Conservation (phyloP, 805 yeast genomes). For the Sporopachydermia quercuum region DNA sequence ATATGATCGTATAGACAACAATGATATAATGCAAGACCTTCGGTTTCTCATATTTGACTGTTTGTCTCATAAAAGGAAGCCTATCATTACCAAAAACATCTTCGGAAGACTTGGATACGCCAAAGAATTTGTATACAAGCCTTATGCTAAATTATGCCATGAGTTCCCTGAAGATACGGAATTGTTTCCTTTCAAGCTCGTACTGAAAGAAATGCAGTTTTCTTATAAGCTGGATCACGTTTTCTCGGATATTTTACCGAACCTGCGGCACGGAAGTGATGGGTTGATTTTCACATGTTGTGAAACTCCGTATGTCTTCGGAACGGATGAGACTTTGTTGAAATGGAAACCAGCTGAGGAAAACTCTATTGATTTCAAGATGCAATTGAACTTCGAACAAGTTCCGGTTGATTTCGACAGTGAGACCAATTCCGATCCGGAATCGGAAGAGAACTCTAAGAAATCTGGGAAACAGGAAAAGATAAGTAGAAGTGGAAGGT, state of each 20-base stretch:
- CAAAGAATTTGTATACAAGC: conserved; percentile 65
- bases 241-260: conserved; percentile 47
- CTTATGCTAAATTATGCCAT: conserved; percentile 58
- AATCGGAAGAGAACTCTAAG: too few species aligned
- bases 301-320: conserved; percentile 71
- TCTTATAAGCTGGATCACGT: conserved; percentile 68
- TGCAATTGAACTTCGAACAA: conserved; percentile 49
- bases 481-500: too few species aligned
- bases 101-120: conserved; percentile 80
- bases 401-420: conserved; percentile 16
- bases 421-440: conserved; percentile 49
- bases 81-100: conserved; percentile 53
- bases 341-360: conserved; percentile 98
- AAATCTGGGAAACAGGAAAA: too few species aligned
- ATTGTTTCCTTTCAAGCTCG: conserved; percentile 72
- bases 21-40: conserved; percentile 40
- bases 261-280: conserved; percentile 77
- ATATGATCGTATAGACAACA: conserved; percentile 39
- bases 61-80: conserved; percentile 63
- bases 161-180: conserved; percentile 59
- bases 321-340: conserved; percentile 73
- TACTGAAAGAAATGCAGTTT: conserved; percentile 77
- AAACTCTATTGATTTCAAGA: conserved; percentile 79
- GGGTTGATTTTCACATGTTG: conserved; percentile 91
- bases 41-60: conserved; percentile 87